These are phyloP conservation scores for Apiotrichum sp. DNA, from an alignment of 1,284 basidiomycete genomes.

Conservation along the genomic window DNA sequence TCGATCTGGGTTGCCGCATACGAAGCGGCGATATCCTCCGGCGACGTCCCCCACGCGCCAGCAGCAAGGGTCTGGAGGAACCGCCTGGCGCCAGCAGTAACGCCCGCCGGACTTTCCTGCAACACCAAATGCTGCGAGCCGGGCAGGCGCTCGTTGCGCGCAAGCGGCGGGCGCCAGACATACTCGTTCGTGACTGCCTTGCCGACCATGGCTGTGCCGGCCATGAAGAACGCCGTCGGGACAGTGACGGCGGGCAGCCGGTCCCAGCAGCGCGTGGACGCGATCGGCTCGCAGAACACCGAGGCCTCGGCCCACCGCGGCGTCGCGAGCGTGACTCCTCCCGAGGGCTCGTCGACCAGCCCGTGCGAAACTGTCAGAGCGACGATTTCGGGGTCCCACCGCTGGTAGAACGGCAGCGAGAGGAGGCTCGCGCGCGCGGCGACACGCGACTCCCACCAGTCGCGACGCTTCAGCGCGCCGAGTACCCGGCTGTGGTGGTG, in stretches of 20 bases:
- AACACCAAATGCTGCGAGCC: constrained; percentile 24
- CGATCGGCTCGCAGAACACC: constrained; percentile 29
- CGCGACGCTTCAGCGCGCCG: constrained; percentile 58
- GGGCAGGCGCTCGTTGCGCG: constrained; percentile 29
- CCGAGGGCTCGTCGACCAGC: constrained; percentile 46
- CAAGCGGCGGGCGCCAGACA: constrained; percentile 27
- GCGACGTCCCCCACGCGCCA: background rate
- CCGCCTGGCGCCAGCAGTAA: constrained; percentile 27
- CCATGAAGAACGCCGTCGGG: constrained; percentile 33
- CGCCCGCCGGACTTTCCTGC: constrained; percentile 32
- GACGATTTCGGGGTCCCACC: constrained; percentile 58
- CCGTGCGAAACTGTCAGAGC: constrained; percentile 62
- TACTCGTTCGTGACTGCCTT: constrained; percentile 22
- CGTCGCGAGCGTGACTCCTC: constrained; percentile 27
- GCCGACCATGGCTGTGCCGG: constrained; percentile 26
- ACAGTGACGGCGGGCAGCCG: constrained; percentile 21
- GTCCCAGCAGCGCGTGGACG: constrained; percentile 30
- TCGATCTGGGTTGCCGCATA: background rate
- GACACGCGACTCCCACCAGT: constrained; percentile 52
- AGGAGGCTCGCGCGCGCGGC: background rate
- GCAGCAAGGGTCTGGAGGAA: constrained; percentile 20
- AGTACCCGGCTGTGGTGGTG: constrained; percentile 20
- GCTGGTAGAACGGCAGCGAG: constrained; percentile 48
- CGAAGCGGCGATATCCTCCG: background rate
- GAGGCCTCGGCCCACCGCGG: constrained; percentile 32